Evolutionary conservation across 495 filamentous ascomycete genomes (phyloP).

Genomic region (Alectoria sarmentosa): DNA sequence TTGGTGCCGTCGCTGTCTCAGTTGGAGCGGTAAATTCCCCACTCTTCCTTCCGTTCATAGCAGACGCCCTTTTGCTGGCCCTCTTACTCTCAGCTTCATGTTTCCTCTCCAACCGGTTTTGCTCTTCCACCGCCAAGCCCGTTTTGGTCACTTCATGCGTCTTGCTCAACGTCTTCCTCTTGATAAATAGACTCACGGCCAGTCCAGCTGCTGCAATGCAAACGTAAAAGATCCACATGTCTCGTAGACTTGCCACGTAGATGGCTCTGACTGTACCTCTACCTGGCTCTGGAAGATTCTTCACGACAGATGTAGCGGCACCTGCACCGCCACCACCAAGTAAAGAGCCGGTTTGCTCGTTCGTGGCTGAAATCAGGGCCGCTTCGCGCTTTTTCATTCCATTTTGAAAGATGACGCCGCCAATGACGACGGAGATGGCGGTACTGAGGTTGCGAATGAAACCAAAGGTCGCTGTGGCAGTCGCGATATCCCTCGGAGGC

Average conservation of each 20-base stretch:
- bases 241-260: conserved; percentile 50
- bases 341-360: conserved; percentile 27
- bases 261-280: conserved; percentile 44
- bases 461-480: conserved; percentile 45
- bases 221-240: conserved; percentile 64
- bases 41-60: not conserved
- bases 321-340: conserved; percentile 44
- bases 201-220: conserved; percentile 48
- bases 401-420: conserved; percentile 53
- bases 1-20: not conserved
- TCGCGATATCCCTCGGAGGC: conserved; percentile 44
- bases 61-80: not conserved
- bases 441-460: conserved; percentile 47
- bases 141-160: conserved; percentile 56
- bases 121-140: conserved; percentile 49
- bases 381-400: conserved; percentile 39
- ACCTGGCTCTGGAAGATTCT: conserved; percentile 40
- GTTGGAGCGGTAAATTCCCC: not conserved
- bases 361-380: conserved; percentile 32
- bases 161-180: conserved; percentile 49
- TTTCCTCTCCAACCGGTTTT: conserved; percentile 32
- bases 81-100: not conserved
- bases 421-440: conserved; percentile 48
- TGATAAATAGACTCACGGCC: conserved; percentile 47
- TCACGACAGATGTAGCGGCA: conserved; percentile 50